Percentiles rank a stretch among this genome's conserved stretches.
phyloP scores from a whole-genome alignment of 129 eudicot species.

The Solidago caesia region DNA sequence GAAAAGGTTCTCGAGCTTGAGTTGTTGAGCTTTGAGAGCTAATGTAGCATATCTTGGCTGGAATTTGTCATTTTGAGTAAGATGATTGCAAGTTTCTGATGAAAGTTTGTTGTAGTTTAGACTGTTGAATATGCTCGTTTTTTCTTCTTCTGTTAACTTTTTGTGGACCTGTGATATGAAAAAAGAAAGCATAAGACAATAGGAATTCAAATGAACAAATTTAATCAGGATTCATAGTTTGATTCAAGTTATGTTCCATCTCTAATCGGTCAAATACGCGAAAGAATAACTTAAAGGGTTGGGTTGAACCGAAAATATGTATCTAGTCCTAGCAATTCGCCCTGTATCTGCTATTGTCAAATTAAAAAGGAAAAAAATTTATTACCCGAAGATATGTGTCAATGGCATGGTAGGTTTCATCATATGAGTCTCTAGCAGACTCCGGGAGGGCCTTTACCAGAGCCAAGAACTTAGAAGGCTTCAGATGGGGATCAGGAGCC shows the following conservation, averaged over 20 bases:
- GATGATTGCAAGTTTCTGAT: slow-evolving; percentile 50
- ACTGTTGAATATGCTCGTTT: slow-evolving; percentile 46
- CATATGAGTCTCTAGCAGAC: slow-evolving; percentile 58
- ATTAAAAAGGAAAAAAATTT: neutral
- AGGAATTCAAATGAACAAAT: neutral
- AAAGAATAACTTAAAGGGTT: no score
- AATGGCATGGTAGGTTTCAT: slow-evolving; percentile 60
- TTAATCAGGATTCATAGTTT: neutral
- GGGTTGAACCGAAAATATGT: no score
- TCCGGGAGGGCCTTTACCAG: slow-evolving; percentile 60
- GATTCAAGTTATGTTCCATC: neutral
- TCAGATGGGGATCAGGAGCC: slow-evolving; percentile 78
- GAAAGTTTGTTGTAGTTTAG: slow-evolving; percentile 71
- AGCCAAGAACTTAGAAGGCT: slow-evolving; percentile 63
- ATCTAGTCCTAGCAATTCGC: no score
- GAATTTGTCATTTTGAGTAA: slow-evolving; percentile 57
- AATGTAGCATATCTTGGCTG: slow-evolving; percentile 49
- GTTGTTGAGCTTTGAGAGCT: slow-evolving; percentile 64
- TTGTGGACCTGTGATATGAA: slow-evolving; percentile 43
- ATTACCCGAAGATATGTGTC: slow-evolving; percentile 73
- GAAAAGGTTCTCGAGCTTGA: slow-evolving; percentile 71
- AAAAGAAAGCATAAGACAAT: neutral
- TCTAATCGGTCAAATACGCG: no score
- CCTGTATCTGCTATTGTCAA: neutral
- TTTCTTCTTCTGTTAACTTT: slow-evolving; percentile 66